Percentiles rank a stretch among this genome's conserved stretches.
Evolutionary conservation across 345 rosid genomes (phyloP).

Genomic region (Draba incana): DNA sequence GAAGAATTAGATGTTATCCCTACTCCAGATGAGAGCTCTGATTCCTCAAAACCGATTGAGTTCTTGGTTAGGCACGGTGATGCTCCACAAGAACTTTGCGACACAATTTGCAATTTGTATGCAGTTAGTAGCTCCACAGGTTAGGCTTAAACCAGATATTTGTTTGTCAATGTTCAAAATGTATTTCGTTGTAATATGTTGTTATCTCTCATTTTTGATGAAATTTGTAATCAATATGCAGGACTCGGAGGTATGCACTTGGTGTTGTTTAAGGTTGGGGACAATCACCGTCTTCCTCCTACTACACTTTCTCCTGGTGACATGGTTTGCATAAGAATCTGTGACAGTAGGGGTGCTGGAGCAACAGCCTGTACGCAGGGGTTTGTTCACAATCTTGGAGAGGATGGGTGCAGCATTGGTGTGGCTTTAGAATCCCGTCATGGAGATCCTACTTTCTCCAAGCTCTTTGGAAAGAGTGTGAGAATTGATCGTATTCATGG

Average conservation of each 20-base stretch:
- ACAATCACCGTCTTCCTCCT: conserved; percentile 87
- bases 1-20: conserved; percentile 93
- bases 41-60: conserved; percentile 75
- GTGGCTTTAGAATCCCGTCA: conserved; percentile 94
- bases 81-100: conserved; percentile 94
- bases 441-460: conserved; percentile 97
- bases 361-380: conserved; percentile 90
- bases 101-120: conserved; percentile 88
- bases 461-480: conserved; percentile 84
- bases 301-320: conserved; percentile 96
- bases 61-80: conserved; percentile 95
- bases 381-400: conserved; percentile 89
- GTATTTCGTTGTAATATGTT: not conserved
- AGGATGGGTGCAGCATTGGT: conserved; percentile 93
- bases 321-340: conserved; percentile 92
- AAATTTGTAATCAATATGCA: conserved; percentile 41
- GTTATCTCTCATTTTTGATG: not conserved
- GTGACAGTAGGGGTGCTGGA: conserved; percentile 88
- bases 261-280: conserved; percentile 82
- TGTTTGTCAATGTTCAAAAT: not conserved
- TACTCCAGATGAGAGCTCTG: conserved; percentile 70
- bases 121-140: conserved; percentile 91
- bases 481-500: conserved; percentile 94
- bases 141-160: conserved; percentile 36
- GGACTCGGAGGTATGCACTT: conserved; percentile 97